Base-by-base conservation (phyloP, 2,329 filamentous ascomycete species). In the Zymoseptoria pseudotritici region DNA sequence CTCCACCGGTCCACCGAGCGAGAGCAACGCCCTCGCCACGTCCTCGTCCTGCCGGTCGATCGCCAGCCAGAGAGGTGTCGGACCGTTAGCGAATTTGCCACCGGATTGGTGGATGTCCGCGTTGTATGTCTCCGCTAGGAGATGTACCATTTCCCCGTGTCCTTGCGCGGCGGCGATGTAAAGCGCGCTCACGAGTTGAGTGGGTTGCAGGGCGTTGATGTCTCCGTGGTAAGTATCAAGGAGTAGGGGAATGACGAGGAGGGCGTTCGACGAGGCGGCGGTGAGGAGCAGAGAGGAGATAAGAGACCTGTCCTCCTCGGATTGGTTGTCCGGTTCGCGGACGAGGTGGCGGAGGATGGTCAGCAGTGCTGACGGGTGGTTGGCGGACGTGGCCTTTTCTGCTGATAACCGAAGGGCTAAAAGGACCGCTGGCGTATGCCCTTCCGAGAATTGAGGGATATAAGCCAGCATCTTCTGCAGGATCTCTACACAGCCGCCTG, bases 1-100 rank as follows among this genome's bases (percentile, higher is more conserved):
- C 36, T 64, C 62, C 7, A 64, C 51, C 4, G 62, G 62, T 4
- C 62, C 62, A 20, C 58, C 62, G 13, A 58, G 56, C 13, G 58
- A 55, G 10, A 64, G 55, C 21, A 64, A 49, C 7, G 46, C 29
- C n/a, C 62, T 54, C 11, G 58, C 55, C 13, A 58, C 57, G 4
- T 7, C 36, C 56, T 64, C 62, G 49, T 56, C 22, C 21, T 62
- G 62, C 10, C 29, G 54, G 36, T 59, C 54, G 7, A 64, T 29
- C 1, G 60, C 58, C 31, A 57, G 53, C 62, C 62, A 64, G 4
- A 64, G 24, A 5, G 62, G 57, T 2, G 60, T 62, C 3, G 62
- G 62, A 2, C 62, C 62, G 49, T 64, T 64, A 7, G 55, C 55
- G 53, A 57, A 58, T 19, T 57, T 54, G 10, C 62, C 62, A 22